Percentiles rank a stretch among this genome's conserved stretches.
These are phyloP conservation scores for Hypholoma fasciculare DNA, from an alignment of 768 basidiomycete genomes.

Conservation along the genomic window DNA sequence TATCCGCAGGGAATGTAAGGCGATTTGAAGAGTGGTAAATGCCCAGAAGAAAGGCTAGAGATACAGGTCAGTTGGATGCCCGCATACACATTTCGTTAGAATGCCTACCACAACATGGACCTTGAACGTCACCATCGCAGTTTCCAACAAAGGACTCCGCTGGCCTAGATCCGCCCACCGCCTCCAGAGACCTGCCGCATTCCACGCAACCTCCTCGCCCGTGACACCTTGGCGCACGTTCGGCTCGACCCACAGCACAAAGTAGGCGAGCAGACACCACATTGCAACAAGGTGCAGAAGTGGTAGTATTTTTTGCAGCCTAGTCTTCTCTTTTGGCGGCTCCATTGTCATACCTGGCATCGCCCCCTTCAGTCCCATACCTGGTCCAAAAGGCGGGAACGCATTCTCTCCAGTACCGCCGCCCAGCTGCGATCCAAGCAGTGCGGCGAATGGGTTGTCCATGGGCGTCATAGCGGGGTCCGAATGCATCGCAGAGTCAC, in stretches of 20 bases:
- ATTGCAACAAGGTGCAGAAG: slow-evolving; percentile 63
- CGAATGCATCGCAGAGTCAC: slow-evolving; percentile 19
- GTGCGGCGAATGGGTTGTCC: slow-evolving; percentile 49
- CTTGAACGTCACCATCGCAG: slow-evolving; percentile 30
- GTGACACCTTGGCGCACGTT: slow-evolving; percentile 39
- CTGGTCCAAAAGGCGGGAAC: slow-evolving; percentile 23
- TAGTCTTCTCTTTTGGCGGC: slow-evolving; percentile 37
- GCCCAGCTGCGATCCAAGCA: slow-evolving; percentile 32
- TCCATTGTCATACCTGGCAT: slow-evolving; percentile 9
- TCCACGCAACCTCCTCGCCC: slow-evolving; percentile 28
- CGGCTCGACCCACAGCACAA: slow-evolving; percentile 69
- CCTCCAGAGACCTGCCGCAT: slow-evolving; percentile 40
- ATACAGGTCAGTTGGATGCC: not conserved
- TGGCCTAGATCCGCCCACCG: slow-evolving; percentile 63
- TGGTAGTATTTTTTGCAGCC: slow-evolving; percentile 61
- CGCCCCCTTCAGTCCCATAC: slow-evolving; percentile 13
- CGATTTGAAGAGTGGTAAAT: slow-evolving; percentile 71
- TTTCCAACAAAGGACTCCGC: slow-evolving; percentile 24
- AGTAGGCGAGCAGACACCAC: slow-evolving; percentile 68
- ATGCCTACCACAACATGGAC: slow-evolving; percentile 60
- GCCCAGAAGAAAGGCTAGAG: slow-evolving; percentile 81
- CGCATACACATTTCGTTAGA: not conserved
- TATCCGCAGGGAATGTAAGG: slow-evolving; percentile 71
- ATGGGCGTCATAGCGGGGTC: slow-evolving; percentile 30
- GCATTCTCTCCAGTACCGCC: slow-evolving; percentile 16